Conservation (phyloP, 805 yeast species). For the Yamadazyma sp. region DNA sequence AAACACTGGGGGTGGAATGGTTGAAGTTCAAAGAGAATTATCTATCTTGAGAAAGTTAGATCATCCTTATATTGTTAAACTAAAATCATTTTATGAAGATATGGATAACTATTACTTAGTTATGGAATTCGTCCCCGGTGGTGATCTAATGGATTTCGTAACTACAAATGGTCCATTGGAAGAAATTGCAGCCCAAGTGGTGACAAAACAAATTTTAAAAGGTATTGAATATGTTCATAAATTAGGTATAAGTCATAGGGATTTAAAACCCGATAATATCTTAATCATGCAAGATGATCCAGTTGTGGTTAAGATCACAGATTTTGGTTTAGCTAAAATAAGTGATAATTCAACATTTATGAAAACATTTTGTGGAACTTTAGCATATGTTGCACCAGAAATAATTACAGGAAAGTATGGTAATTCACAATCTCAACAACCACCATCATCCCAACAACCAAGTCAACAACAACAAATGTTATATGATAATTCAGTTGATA, state of each 20-base stretch:
- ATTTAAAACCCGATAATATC: conserved; percentile 93
- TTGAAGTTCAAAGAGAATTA: conserved; percentile 83
- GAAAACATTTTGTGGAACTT: conserved; percentile 96
- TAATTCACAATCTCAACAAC: conserved; percentile 17
- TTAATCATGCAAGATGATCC: conserved; percentile 89
- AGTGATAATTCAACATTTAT: conserved; percentile 79
- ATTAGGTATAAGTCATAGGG: conserved; percentile 92
- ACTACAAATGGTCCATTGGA: conserved; percentile 90
- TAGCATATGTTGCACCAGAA: conserved; percentile 97
- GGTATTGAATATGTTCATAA: conserved; percentile 88
- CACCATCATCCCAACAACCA: conserved; percentile 6
- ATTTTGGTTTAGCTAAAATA: conserved; percentile 93
- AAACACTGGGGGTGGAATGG: conserved; percentile 56
- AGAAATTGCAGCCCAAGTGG: conserved; percentile 85
- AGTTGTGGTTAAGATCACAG: conserved; percentile 87
- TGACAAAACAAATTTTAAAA: conserved; percentile 75
- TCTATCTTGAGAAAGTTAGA: conserved; percentile 72
- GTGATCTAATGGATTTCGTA: conserved; percentile 96
- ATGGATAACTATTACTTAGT: conserved; percentile 76
- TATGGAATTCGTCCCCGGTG: conserved; percentile 96
- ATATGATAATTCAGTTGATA: conserved; percentile 88
- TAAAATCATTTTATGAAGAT: conserved; percentile 86
- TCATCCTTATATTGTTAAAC: conserved; percentile 81
- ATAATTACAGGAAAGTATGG: conserved; percentile 61
- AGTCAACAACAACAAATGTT: conserved; percentile 12